Evolutionary conservation across 1,139 yeast genomes (phyloP).

Genomic region (Eremothecium sinecaudum): DNA sequence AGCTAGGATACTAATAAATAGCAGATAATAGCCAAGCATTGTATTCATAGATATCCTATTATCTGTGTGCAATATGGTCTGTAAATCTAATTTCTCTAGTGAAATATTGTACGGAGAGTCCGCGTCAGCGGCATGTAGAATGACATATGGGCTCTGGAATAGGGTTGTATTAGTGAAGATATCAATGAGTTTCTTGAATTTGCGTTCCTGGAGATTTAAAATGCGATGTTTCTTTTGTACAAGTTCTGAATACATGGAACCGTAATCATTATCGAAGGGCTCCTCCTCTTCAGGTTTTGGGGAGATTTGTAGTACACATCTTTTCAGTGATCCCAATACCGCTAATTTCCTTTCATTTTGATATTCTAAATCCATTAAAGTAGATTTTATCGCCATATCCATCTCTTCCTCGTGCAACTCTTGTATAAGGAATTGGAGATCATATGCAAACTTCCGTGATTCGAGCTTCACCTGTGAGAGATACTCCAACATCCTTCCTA

Average conservation of each 20-base stretch:
- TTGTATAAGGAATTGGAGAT: constrained; percentile 6
- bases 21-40: constrained; percentile 23
- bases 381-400: constrained; percentile 1
- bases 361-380: constrained; percentile 4
- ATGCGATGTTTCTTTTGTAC: constrained; percentile 16
- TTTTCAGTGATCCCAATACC: constrained; percentile 2
- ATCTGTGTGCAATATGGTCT: constrained; percentile 1
- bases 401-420: neutral
- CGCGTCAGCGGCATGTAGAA: neutral
- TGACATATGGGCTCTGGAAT: constrained; percentile 5
- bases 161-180: constrained; percentile 12
- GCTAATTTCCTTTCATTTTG: constrained; percentile 8
- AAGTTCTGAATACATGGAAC: constrained; percentile 20
- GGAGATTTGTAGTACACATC: neutral
- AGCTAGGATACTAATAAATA: constrained; percentile 21
- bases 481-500: constrained; percentile 25
- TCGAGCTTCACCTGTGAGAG: constrained; percentile 20
- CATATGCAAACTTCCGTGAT: constrained; percentile 11
- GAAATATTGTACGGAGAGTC: constrained; percentile 5
- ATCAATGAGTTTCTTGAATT: constrained; percentile 16
- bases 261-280: constrained; percentile 20
- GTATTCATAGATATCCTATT: constrained; percentile 13
- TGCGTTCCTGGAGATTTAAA: constrained; percentile 14
- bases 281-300: constrained; percentile 2
- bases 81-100: constrained; percentile 6